Percentiles rank a stretch among this genome's conserved stretches.
Conservation (phyloP, 2,329 filamentous ascomycete species). For the Pestalotiopsis sp. region DNA sequence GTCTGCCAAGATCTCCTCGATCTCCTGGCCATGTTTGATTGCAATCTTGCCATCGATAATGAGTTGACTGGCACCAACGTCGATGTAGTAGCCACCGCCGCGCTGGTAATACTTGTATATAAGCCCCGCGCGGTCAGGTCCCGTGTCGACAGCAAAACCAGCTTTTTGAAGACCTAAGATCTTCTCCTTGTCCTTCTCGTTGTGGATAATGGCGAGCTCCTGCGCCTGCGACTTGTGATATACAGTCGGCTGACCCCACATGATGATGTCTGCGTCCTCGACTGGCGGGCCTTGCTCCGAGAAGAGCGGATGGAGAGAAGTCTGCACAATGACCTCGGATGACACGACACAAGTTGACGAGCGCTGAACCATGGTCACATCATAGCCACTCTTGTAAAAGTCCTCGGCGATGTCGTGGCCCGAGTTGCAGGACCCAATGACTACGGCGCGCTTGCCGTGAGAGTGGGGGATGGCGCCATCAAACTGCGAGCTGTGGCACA, state of each 20-base stretch:
- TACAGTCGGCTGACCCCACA: constrained; percentile 58
- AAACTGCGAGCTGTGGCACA: constrained; percentile 50
- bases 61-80: constrained; percentile 54
- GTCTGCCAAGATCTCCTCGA: constrained; percentile 43
- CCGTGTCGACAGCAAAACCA: constrained; percentile 60
- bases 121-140: constrained; percentile 55
- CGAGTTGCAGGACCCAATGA: constrained; percentile 61
- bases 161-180: constrained; percentile 53
- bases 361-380: constrained; percentile 63
- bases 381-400: constrained; percentile 57
- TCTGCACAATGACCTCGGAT: constrained; percentile 49
- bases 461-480: neutral
- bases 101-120: constrained; percentile 62
- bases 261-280: constrained; percentile 66
- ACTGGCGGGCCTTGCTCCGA: constrained; percentile 56
- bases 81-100: constrained; percentile 63
- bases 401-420: constrained; percentile 62
- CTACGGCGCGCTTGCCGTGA: constrained; percentile 51
- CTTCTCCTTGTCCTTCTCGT: constrained; percentile 34
- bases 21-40: constrained; percentile 51
- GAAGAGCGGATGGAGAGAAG: constrained; percentile 54
- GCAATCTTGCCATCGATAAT: constrained; percentile 60
- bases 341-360: constrained; percentile 58
- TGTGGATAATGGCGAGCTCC: constrained; percentile 39
- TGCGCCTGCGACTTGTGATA: constrained; percentile 62